Evolutionary conservation across 108 stramenopile genomes (phyloP), one percentile per base, ranked within the genome.

Genomic region (Skeletonema grethae): DNA sequence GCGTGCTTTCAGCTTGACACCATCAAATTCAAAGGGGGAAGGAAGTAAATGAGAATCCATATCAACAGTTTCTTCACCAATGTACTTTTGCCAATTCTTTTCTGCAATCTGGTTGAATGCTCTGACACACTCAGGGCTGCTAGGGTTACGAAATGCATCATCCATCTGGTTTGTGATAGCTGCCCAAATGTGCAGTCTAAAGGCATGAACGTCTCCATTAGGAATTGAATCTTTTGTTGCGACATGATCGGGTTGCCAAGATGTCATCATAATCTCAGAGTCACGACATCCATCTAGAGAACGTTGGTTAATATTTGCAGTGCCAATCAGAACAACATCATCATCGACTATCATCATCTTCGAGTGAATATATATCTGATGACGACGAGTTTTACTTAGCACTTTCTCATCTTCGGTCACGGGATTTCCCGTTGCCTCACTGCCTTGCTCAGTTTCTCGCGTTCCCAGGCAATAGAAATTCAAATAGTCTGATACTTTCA

Each of bases 281-380:
- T 90, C 89, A 28, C 85, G 69, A 25, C 72, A 75, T 16, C 87
- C 89, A 43, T 79, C 84, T 66, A 90, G 30, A 35, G 76, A 79
- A 22, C 89, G 80, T 53, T 90, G 84, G 61, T 90, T 90, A 12
- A 88, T 76, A 69, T 88, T 90, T 34, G 87, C 87, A 30, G 80
- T 80, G 3, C 89, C 89, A 71, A 90, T 82, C 28, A 87, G 38
- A 48, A 72, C 78, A 11, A 85, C 75, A 20, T 80, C 83, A 72
- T 90, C 89, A 45, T 90, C 89, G 22, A 86, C 89, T 55, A 90
- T 86, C 69, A 86, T 77, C 72, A 88, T 78, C 82, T 90, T 90
- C 12, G 79, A 82, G 74, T 90, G 87, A 36, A 88, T 82, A 61
- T 90, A 88, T 24, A 90, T 76, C 77, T 79, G 73, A 58, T 88